These are phyloP conservation scores for Leccinum brunneo-olivaceum DNA, from an alignment of 1,284 basidiomycete species.

Conservation along the genomic window DNA sequence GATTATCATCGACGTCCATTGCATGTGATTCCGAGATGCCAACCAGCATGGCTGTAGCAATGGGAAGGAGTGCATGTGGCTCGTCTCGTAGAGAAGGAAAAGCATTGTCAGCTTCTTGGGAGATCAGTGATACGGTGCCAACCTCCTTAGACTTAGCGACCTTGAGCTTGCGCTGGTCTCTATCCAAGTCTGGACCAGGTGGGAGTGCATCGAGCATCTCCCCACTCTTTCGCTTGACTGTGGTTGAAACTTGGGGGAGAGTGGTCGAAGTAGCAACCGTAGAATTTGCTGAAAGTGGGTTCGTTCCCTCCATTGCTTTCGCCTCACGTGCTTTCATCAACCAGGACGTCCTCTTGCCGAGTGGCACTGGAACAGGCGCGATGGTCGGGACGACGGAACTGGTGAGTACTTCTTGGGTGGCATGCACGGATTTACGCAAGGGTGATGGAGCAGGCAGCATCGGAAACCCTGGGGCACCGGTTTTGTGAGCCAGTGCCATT, in stretches of 20 bases:
- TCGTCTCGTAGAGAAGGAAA: slow-evolving; percentile 8
- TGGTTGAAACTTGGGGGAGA: slow-evolving; percentile 14
- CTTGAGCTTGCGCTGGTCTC: slow-evolving; percentile 45
- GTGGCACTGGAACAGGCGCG: slow-evolving; percentile 37
- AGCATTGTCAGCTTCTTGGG: slow-evolving; percentile 15
- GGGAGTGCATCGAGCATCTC: slow-evolving; percentile 38
- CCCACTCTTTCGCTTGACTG: slow-evolving; percentile 61
- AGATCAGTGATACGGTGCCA: slow-evolving; percentile 30
- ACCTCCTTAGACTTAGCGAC: slow-evolving; percentile 37
- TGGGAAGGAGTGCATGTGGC: background rate
- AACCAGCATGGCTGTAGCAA: background rate
- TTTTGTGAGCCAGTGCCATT: slow-evolving; percentile 28
- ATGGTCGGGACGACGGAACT: slow-evolving; percentile 31
- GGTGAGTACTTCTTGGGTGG: slow-evolving; percentile 40
- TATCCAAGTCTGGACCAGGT: slow-evolving; percentile 19
- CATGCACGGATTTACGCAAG: slow-evolving; percentile 58
- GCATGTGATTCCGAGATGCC: slow-evolving; percentile 7
- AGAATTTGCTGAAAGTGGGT: slow-evolving; percentile 34
- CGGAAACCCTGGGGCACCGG: slow-evolving; percentile 40
- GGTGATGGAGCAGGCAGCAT: slow-evolving; percentile 60
- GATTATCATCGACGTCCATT: slow-evolving; percentile 15
- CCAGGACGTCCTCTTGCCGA: slow-evolving; percentile 70
- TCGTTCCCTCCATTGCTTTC: slow-evolving; percentile 56
- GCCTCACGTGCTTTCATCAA: slow-evolving; percentile 68
- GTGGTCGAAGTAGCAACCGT: slow-evolving; percentile 7